Base-by-base conservation (phyloP, 495 filamentous ascomycete genomes). In the Lasiosphaeriaceae sp. region DNA sequence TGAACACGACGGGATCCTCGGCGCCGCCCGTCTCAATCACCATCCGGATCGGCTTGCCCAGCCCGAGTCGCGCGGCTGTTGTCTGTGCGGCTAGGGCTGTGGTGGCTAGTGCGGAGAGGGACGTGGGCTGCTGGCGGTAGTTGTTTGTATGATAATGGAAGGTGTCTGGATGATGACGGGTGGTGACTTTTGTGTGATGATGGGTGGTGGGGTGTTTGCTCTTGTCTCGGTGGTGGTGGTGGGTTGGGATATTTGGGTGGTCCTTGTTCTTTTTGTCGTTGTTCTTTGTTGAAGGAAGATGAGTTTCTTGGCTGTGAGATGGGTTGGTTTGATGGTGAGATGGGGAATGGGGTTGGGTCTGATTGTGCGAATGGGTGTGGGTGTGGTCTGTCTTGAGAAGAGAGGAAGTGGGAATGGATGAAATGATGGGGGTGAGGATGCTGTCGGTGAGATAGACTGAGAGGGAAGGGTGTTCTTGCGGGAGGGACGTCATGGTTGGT, bases 371-470 rank as follows among this genome's bases (percentile, higher is more conserved):
- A n/a, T n/a, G n/a, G n/a, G n/a, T n/a, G n/a, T n/a, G n/a, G n/a
- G n/a, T n/a, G n/a, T n/a, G n/a, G n/a, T n/a, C n/a, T n/a, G n/a
- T n/a, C n/a, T n/a, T n/a, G n/a, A n/a, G n/a, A n/a, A n/a, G n/a
- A n/a, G n/a, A n/a, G n/a, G n/a, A n/a, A n/a, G n/a, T n/a, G n/a
- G n/a, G n/a, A n/a, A n/a, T 58, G 14, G 75, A 74, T n/a, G 72
- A 73, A 37, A 79, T 63, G 51, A 79, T 64, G n/a, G 75, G 74
- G 0, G 71, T 74, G 39, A 73, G 70, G 34, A 68, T 57, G 43
- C 67, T 61, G 65, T 77, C 75, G 29, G 70, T 61, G 26, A 77
- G 73, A 62, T 77, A 72, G 14, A 74, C 64, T 48, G 69, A 53
- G 50, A 75, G 62, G 52, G 54, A 54, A 6, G 70, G 70, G 61